These are phyloP conservation scores for Pugionium dolabratum DNA, from an alignment of 345 rosid genomes.

Conservation along the genomic window DNA sequence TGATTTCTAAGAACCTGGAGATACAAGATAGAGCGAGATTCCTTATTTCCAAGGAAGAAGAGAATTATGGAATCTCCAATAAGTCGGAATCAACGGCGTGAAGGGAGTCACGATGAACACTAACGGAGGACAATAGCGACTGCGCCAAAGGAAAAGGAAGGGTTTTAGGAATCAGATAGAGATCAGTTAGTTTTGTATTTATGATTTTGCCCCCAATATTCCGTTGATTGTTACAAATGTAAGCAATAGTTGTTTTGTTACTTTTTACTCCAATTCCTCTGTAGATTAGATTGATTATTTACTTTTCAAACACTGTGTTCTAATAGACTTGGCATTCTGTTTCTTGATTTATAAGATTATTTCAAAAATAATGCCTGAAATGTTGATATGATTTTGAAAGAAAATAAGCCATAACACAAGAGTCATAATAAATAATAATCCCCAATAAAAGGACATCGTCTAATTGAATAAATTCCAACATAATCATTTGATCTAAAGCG, in stretches of 20 bases:
- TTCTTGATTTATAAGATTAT: too few relatives aligned
- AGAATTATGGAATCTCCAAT: slow-evolving; percentile 11
- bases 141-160: slow-evolving; percentile 28
- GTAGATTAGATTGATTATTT: too few relatives aligned
- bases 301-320: too few relatives aligned
- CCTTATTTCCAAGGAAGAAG: neutral
- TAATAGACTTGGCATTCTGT: too few relatives aligned
- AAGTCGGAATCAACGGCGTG: slow-evolving; percentile 34
- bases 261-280: neutral
- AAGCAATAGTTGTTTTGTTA: neutral
- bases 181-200: slow-evolving; percentile 18
- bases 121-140: slow-evolving; percentile 33
- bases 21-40: neutral
- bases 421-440: slow-evolving; percentile 6
- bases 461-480: slow-evolving; percentile 17
- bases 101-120: slow-evolving; percentile 23
- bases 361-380: too few relatives aligned
- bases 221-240: neutral
- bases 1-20: slow-evolving; percentile 3
- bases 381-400: neutral
- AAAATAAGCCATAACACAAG: neutral
- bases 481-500: slow-evolving; percentile 21
- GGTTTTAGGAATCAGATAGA: slow-evolving; percentile 25
- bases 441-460: slow-evolving; percentile 17
- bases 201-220: neutral